These are phyloP conservation scores for Phtheirospermum japonicum DNA, from an alignment of 257 asterid species.

Conservation along the genomic window DNA sequence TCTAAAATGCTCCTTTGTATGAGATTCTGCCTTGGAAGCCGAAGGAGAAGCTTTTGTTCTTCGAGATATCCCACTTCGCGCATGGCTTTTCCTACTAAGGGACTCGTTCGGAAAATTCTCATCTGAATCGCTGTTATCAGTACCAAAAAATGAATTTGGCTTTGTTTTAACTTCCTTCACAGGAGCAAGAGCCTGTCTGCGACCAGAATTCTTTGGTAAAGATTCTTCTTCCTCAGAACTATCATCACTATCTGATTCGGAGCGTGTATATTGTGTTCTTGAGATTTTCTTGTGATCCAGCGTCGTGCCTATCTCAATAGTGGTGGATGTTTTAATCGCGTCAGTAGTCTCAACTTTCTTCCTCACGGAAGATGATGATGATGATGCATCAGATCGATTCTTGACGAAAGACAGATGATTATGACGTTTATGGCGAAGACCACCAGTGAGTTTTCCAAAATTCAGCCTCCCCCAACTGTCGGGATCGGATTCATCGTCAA, in stretches of 20 bases:
- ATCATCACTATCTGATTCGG: conserved; percentile 43
- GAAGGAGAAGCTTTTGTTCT: conserved; percentile 59
- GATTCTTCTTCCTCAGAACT: conserved; percentile 51
- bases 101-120: conserved; percentile 42
- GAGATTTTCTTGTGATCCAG: conserved; percentile 35
- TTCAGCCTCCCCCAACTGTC: conserved; percentile 43
- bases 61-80: conserved; percentile 57
- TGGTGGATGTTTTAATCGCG: conserved; percentile 27
- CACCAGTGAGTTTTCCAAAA: conserved; percentile 80
- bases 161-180: conserved; percentile 23
- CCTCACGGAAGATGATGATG: conserved; percentile 33
- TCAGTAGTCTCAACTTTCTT: conserved; percentile 32
- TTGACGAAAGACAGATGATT: conserved; percentile 50
- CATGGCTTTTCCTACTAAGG: conserved; percentile 33
- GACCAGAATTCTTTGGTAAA: conserved; percentile 28
- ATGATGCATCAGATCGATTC: conserved; percentile 35
- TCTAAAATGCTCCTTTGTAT: conserved; percentile 29
- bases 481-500: conserved; percentile 34
- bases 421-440: conserved; percentile 72
- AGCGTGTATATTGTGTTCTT: conserved; percentile 28
- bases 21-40: conserved; percentile 30
- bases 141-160: conserved; percentile 37
- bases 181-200: conserved; percentile 26
- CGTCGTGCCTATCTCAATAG: conserved; percentile 20
- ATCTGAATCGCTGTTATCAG: conserved; percentile 58